Conservation (phyloP, 345 rosid species). For the Turnera subulata region DNA sequence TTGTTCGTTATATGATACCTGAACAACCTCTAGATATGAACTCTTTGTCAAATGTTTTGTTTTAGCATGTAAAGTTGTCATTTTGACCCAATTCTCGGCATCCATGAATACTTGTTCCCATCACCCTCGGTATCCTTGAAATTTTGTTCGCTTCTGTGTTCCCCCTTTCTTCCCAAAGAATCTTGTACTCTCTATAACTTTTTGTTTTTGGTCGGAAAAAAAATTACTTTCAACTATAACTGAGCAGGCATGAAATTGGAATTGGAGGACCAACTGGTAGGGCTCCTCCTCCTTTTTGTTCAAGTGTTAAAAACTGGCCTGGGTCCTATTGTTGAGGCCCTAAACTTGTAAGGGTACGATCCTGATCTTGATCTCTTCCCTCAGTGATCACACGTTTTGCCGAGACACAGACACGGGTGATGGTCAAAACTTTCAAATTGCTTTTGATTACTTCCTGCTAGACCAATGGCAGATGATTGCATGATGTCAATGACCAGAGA, state of each 20-base stretch:
- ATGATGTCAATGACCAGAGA: too few relatives aligned
- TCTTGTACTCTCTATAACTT: slow-evolving; percentile 1
- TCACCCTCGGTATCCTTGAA: slow-evolving; percentile 8
- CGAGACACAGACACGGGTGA: too few relatives aligned
- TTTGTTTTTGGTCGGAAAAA: too few relatives aligned
- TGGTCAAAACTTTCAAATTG: neutral
- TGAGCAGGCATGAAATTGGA: slow-evolving; percentile 4
- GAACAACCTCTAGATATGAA: neutral
- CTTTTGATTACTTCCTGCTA: neutral
- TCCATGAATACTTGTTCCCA: slow-evolving; percentile 9
- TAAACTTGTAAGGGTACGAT: too few relatives aligned
- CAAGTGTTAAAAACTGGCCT: neutral
- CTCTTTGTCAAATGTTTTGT: slow-evolving; percentile 12
- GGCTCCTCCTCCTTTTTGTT: slow-evolving; percentile 1
- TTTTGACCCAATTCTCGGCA: slow-evolving; percentile 13
- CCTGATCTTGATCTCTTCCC: neutral
- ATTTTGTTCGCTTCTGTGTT: slow-evolving; percentile 5
- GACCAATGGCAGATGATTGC: too few relatives aligned
- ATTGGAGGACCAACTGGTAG: slow-evolving; percentile 1
- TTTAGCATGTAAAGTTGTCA: slow-evolving; percentile 6
- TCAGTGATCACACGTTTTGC: neutral
- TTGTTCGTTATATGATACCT: slow-evolving; percentile 1
- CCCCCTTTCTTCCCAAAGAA: slow-evolving; percentile 8
- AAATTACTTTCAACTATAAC: slow-evolving; percentile 2
- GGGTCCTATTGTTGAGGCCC: neutral